These are phyloP conservation scores for Peniophora sp. DNA, from an alignment of 1,284 basidiomycete species.

Conservation along the genomic window DNA sequence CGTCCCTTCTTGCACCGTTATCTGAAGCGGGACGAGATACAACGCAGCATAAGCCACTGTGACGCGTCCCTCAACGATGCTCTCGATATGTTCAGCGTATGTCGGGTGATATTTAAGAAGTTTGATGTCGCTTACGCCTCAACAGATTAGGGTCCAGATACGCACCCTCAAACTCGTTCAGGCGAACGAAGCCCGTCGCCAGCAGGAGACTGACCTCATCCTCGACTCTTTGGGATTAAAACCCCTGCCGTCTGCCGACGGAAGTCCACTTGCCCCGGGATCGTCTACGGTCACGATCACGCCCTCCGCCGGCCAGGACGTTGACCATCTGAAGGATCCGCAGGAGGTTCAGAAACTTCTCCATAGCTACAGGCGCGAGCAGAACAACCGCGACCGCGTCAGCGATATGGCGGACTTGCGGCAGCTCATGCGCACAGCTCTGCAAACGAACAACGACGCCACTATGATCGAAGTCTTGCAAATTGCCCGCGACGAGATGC, in stretches of 20 bases:
- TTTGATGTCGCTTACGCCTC: constrained; percentile 3
- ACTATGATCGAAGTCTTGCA: constrained; percentile 59
- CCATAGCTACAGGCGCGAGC: constrained; percentile 28
- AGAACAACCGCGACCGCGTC: constrained; percentile 47
- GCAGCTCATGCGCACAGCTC: constrained; percentile 47
- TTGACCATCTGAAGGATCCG: constrained; percentile 2
- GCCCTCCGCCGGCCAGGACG: neutral
- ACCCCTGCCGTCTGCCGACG: neutral
- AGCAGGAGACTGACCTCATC: constrained; percentile 20
- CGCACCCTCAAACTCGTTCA: constrained; percentile 52
- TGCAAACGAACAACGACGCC: constrained; percentile 51
- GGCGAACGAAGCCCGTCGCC: constrained; percentile 23
- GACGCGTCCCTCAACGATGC: constrained; percentile 47
- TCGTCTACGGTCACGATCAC: neutral
- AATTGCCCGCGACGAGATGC: constrained; percentile 60
- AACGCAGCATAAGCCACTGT: constrained; percentile 44
- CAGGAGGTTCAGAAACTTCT: constrained; percentile 22
- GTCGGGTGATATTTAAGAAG: neutral
- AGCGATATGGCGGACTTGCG: constrained; percentile 52
- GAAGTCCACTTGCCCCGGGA: neutral
- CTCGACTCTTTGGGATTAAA: constrained; percentile 13
- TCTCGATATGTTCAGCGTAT: constrained; percentile 46
- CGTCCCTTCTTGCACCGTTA: constrained; percentile 75
- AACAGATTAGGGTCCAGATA: constrained; percentile 44
- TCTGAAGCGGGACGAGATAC: constrained; percentile 67